Percentiles rank a stretch among this genome's conserved stretches.
These are phyloP conservation scores for Eucalyptus fibrosa DNA, from an alignment of 345 rosid genomes.

Conservation along the genomic window DNA sequence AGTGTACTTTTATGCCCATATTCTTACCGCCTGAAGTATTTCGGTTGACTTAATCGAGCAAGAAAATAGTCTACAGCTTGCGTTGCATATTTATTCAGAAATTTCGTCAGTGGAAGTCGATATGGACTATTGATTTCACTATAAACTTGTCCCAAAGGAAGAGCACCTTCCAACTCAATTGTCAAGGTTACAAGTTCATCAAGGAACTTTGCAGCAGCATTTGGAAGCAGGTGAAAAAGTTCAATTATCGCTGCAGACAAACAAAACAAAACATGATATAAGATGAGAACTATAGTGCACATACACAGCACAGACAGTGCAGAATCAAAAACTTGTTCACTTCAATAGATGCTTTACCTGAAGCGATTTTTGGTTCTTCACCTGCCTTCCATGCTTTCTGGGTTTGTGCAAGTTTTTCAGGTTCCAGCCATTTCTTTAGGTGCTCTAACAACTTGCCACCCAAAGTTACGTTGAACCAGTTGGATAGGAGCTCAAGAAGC, in stretches of 20 bases:
- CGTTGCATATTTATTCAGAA: conserved; percentile 81
- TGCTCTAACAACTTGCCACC: conserved; percentile 98
- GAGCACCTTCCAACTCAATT: conserved; percentile 91
- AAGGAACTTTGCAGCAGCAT: conserved; percentile 90
- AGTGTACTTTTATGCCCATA: not conserved
- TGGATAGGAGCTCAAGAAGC: conserved; percentile 90
- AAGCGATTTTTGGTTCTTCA: conserved; percentile 98
- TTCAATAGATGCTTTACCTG: conserved; percentile 37
- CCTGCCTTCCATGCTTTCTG: conserved; percentile 97
- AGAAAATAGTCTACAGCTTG: conserved; percentile 97
- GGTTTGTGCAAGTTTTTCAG: conserved; percentile 91
- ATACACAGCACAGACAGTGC: not conserved
- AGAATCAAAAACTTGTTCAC: not conserved
- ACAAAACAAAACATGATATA: not conserved
- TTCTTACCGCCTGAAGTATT: conserved; percentile 87
- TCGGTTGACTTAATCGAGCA: conserved; percentile 77
- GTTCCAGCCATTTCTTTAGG: conserved; percentile 98
- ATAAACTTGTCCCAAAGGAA: conserved; percentile 75
- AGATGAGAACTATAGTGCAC: not conserved
- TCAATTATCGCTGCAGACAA: conserved; percentile 85
- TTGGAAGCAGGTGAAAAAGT: conserved; percentile 97
- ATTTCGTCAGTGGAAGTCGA: conserved; percentile 91
- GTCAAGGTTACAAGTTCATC: conserved; percentile 93
- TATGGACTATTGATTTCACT: conserved; percentile 98
- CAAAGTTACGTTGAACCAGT: conserved; percentile 96